Evolutionary conservation across 2,329 filamentous ascomycete genomes (phyloP), one percentile per base, ranked within the genome.

Genomic region (Penicillium sp.): DNA sequence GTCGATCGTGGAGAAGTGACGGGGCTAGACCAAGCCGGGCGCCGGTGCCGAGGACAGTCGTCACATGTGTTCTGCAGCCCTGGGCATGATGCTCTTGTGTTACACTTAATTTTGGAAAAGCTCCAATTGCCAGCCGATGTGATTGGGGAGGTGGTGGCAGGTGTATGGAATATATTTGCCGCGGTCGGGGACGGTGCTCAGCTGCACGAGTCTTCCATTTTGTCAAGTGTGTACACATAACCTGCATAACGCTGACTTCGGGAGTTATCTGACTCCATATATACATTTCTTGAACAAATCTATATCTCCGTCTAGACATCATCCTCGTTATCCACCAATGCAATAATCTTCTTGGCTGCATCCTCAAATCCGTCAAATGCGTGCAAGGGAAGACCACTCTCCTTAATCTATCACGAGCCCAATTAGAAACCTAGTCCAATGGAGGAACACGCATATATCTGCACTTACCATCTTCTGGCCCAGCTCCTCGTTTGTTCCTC

Each of bases 341-440:
- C 38, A 15, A 86, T 78, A 2, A 79, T 83, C 61, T 84, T 83
- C 39, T 70, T 71, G 1, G 81, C 83, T 0, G 86, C 86, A 60
- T 85, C 81, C 46, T 86, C 81, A 59, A 88, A 88, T 47, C 80
- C 79, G 63, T 88, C 84, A 66, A 81, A 88, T 0, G 83, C 84
- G 62, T 80, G 79, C 37, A 90, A 67, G 21, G 76, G 76, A 53
- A 90, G 66, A 1, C 80, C 79, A 57, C 83, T 87, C 56, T 83
- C 74, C 1, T 72, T 73, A 60, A 90, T 83, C 68, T 76, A 52
- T 7, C 38, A 15, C 19, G 3, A 23, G 5, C 6, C 7, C 43
- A 20, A 28, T 55, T 26, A 56, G 48, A 33, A 43, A 34, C 10
- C 27, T 2, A 9, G 40, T 17, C 17, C 5, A 4, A n/a, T 27